A percentile compares a stretch with the other conserved stretches of the same genome.
Conservation (phyloP, 2,329 filamentous ascomycete species). For the Plectosphaerella sp. region DNA sequence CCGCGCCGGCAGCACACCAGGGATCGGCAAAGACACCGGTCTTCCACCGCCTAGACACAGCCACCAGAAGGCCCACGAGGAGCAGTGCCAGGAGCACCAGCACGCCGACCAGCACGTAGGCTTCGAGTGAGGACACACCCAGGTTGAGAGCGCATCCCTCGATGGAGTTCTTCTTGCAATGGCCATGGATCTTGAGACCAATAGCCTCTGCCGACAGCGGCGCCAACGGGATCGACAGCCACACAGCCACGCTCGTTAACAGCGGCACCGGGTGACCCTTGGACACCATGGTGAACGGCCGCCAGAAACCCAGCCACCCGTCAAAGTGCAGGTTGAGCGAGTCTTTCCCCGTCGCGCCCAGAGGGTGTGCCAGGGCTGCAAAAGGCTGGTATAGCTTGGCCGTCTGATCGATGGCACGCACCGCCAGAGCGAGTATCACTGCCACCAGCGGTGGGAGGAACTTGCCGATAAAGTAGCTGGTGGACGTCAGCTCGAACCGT, state of each 20-base stretch:
- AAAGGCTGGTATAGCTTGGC: conserved; percentile 39
- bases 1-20: conserved; percentile 33
- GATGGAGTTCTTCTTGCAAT: conserved; percentile 22
- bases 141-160: conserved; percentile 26
- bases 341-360: conserved; percentile 31
- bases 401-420: conserved; percentile 34
- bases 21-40: conserved; percentile 34
- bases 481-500: conserved; percentile 16
- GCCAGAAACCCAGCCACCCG: conserved; percentile 27
- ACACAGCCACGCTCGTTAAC: conserved; percentile 29
- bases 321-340: conserved; percentile 37
- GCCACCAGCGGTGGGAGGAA: conserved; percentile 36
- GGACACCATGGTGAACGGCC: conserved; percentile 26
- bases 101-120: conserved; percentile 25
- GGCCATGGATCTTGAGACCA: conserved; percentile 29
- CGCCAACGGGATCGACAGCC: conserved; percentile 27
- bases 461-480: conserved; percentile 32
- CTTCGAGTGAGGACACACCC: conserved; percentile 24
- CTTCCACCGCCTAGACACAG: conserved; percentile 24
- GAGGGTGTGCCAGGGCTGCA: conserved; percentile 29
- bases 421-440: conserved; percentile 30
- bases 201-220: conserved; percentile 36
- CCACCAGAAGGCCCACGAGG: conserved; percentile 16
- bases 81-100: conserved; percentile 24
- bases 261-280: conserved; percentile 30